phyloP scores from a whole-genome alignment of 306 rosid genomes.

The Pachyrhizus erosus region DNA sequence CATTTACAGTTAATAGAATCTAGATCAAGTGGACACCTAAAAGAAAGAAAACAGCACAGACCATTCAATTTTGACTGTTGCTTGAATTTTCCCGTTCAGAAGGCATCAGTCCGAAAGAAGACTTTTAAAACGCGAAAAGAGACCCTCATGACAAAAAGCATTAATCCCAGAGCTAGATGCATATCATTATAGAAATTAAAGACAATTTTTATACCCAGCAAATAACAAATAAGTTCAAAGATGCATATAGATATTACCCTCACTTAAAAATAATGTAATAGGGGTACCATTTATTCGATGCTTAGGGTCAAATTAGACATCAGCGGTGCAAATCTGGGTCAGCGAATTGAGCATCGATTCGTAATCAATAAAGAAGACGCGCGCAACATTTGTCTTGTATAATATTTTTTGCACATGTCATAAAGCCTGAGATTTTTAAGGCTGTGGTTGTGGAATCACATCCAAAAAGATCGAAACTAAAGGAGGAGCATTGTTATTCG shows the following conservation, averaged over 20 bases:
- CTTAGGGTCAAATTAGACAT: background rate
- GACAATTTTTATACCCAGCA: background rate
- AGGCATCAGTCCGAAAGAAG: background rate
- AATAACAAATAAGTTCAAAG: slow-evolving; percentile 4
- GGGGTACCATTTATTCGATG: background rate
- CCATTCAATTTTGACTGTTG: background rate
- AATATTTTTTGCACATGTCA: slow-evolving; percentile 7
- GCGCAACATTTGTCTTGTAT: background rate
- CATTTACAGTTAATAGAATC: too few relatives aligned
- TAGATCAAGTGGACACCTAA: too few relatives aligned
- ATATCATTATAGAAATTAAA: background rate
- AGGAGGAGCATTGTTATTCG: background rate
- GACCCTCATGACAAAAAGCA: background rate
- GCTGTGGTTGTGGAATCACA: slow-evolving; percentile 38
- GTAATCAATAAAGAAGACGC: background rate
- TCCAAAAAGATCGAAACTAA: slow-evolving; percentile 38
- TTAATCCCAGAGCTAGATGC: background rate
- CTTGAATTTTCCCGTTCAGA: slow-evolving; percentile 5
- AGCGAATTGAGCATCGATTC: slow-evolving; percentile 36
- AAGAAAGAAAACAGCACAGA: too few relatives aligned
- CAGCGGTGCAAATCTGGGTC: slow-evolving; percentile 2
- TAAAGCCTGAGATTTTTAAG: slow-evolving; percentile 17
- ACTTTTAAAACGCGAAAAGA: too few relatives aligned
- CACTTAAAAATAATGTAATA: background rate
- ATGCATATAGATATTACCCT: background rate